These are phyloP conservation scores for Clathrospora elynae DNA, from an alignment of 2,329 filamentous ascomycete genomes.

Conservation along the genomic window DNA sequence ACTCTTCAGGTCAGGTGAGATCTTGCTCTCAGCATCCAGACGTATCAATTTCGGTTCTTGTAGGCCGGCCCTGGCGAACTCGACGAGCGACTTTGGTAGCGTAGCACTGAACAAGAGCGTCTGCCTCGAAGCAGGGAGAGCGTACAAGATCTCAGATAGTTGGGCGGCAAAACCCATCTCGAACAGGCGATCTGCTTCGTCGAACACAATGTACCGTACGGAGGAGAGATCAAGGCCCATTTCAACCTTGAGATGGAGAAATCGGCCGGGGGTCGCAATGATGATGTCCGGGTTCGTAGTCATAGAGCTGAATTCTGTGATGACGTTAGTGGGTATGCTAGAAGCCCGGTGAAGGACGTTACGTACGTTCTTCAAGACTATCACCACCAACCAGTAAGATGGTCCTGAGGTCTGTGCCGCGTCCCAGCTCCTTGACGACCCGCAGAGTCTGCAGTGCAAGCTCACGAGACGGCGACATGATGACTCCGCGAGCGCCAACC, in stretches of 20 bases:
- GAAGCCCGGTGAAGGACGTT: background rate
- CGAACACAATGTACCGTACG: slow-evolving; percentile 92
- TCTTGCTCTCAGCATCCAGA: slow-evolving; percentile 91
- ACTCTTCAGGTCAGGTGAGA: slow-evolving; percentile 93
- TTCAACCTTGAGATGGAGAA: slow-evolving; percentile 94
- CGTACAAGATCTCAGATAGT: slow-evolving; percentile 88
- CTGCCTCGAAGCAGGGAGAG: slow-evolving; percentile 81
- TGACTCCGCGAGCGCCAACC: slow-evolving; percentile 82
- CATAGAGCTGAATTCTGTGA: slow-evolving; percentile 78
- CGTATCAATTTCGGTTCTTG: slow-evolving; percentile 91
- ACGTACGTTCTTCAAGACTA: slow-evolving; percentile 78
- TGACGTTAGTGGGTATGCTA: slow-evolving; percentile 5
- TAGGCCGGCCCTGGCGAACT: slow-evolving; percentile 90
- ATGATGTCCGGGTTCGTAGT: slow-evolving; percentile 94
- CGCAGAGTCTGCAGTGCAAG: slow-evolving; percentile 93
- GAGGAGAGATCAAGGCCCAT: slow-evolving; percentile 92
- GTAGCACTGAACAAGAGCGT: slow-evolving; percentile 96
- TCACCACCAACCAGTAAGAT: slow-evolving; percentile 93
- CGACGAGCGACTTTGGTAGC: slow-evolving; percentile 88
- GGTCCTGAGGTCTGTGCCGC: slow-evolving; percentile 88
- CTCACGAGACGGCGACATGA: slow-evolving; percentile 91
- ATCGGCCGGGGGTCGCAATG: slow-evolving; percentile 95
- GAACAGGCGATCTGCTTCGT: slow-evolving; percentile 95
- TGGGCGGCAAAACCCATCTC: slow-evolving; percentile 98
- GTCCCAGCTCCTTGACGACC: slow-evolving; percentile 91